These are phyloP conservation scores for Artemisia princeps DNA, from an alignment of 140 eudicot genomes.

Conservation along the genomic window DNA sequence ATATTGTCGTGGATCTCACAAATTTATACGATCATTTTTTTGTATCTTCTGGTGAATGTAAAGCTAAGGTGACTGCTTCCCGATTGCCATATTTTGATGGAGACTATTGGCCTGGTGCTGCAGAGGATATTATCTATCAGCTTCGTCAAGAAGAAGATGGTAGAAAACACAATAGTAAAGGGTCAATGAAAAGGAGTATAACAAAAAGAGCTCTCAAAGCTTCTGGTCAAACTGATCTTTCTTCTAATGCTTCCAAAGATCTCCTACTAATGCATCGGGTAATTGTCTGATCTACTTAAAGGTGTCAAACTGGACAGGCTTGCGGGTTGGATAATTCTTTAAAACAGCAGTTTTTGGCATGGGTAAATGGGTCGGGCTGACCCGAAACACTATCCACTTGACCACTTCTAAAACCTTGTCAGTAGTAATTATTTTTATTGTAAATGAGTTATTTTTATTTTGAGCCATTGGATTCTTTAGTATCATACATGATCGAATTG, in stretches of 20 bases:
- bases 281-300: background rate
- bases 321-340: too few relatives aligned
- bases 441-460: too few relatives aligned
- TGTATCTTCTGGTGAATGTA: slow-evolving; percentile 40
- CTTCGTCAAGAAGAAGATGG: slow-evolving; percentile 47
- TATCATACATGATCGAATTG: background rate
- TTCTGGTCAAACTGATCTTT: slow-evolving; percentile 54
- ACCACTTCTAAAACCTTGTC: too few relatives aligned
- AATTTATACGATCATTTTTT: slow-evolving; percentile 61
- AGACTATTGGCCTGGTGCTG: slow-evolving; percentile 63
- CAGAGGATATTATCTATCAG: slow-evolving; percentile 42
- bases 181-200: slow-evolving; percentile 34
- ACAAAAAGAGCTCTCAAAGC: slow-evolving; percentile 54
- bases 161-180: slow-evolving; percentile 33
- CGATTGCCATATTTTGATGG: slow-evolving; percentile 83
- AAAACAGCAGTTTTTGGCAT: too few relatives aligned
- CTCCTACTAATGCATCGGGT: slow-evolving; percentile 62
- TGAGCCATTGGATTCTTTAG: too few relatives aligned
- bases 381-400: too few relatives aligned
- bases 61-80: slow-evolving; percentile 58
- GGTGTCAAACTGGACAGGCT: too few relatives aligned
- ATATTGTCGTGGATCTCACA: slow-evolving; percentile 45
- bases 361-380: too few relatives aligned
- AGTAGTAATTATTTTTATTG: too few relatives aligned
- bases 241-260: slow-evolving; percentile 54